Evolutionary conservation across 2,329 filamentous ascomycete genomes (phyloP), one percentile per base, ranked within the genome.

Genomic region (Colletotrichum sp.): DNA sequence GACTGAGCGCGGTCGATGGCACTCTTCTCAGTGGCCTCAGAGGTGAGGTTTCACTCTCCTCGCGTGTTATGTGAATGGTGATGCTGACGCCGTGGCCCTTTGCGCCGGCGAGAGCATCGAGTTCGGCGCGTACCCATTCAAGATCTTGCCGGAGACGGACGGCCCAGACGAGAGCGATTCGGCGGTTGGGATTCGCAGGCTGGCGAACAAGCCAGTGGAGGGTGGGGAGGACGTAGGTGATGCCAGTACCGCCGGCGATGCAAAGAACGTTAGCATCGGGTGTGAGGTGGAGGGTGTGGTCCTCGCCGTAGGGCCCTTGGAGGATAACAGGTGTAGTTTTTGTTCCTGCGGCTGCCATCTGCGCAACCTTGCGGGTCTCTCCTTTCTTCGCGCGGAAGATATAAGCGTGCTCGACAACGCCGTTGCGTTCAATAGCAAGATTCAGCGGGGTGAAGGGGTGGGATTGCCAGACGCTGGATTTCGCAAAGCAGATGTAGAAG

Each of bases 381-480:
- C 92, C 92, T 1, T 83, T 83, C 76, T 91, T 90, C 6, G 90
- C 90, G 6, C 91, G 86, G 75, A 93, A 85, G 65, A 92, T 86
- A 78, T 92, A 92, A 19, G 88, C 87, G 78, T 92, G 90, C 52
- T 84, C 83, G 12, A 90, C 86, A 3, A 80, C 78, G 1, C 87
- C 83, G 69, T 84, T 81, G 25, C 82, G 79, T 0, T 86, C 81
- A 8, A 84, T 79, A 0, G 91, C 92, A 0, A 90, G 81, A 70
- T 89, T 92, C 11, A 92, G 85, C 0, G 92, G 91, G 0, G 93
- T 94, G 80, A 95, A 94, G 0, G 93, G 93, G 79, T 95, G 93
- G 0, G 91, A 92, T 82, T 95, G 93, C 92, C 93, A 94, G 79
- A 95, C 88, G 79, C 89, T 93, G 36, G 91, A 86, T 76, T 92